Evolutionary conservation across 768 basidiomycete species (phyloP), one percentile per base, ranked within the genome.

Genomic region (Lactarius hengduanensis): DNA sequence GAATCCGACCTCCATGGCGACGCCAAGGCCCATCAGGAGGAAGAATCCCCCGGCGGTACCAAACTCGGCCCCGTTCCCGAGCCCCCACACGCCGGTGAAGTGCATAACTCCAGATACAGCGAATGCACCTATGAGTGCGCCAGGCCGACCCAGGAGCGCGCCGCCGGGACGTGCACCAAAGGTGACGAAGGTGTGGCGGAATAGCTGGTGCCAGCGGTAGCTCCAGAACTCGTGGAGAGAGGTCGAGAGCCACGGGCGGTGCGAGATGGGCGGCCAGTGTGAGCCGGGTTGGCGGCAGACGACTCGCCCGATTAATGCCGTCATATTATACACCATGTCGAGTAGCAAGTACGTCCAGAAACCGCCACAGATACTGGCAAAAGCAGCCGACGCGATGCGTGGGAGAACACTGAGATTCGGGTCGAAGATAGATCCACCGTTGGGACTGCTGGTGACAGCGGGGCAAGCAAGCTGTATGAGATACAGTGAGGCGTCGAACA

Each of bases 101-200:
- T 91, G 90, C 4, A 90, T 71, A 4, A 84, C 32, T 7, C 81
- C 86, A 0, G 89, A 90, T 6, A 83, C 67, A 1, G 82, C 58
- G 72, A 91, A 91, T 5, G 81, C 83, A 8, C 86, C 88, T 1
- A 90, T 62, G 6, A 41, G 16, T 11, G 40, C 4, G 16, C 40
- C 40, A 11, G 40, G 40, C 2, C 40, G 15, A 4, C 40, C 88
- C 76, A 4, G 72, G 6, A 83, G 65, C 61, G 71, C 71, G 36
- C 72, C 71, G 28, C 84, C 58, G 0, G 75, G 78, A 18, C 61
- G 59, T 1, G 71, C 73, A n/a, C 78, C 80, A 3, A 78, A 16
- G 28, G 69, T 41, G 55, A 77, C 55, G 64, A 79, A 79, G 2
- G 54, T 40, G 6, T 65, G 73, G 80, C 80, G 40, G 40, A 16